phyloP scores from a whole-genome alignment of 768 basidiomycete species.

The Paxillus ammoniavirescens region DNA sequence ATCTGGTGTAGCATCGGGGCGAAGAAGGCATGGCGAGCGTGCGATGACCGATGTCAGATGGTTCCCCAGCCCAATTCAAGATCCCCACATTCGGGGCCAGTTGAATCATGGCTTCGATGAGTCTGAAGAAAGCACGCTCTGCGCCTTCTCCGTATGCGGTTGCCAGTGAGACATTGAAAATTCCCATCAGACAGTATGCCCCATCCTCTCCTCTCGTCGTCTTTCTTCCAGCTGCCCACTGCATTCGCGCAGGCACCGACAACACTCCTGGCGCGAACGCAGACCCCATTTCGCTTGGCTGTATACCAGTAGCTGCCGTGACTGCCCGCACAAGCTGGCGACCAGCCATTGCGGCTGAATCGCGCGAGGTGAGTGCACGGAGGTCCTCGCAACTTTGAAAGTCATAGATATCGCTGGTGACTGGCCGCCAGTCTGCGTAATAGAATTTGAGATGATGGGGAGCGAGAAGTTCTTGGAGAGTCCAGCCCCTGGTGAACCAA shows the following conservation, averaged over 20 bases:
- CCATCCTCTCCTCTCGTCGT: conserved; percentile 16
- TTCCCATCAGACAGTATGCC: conserved; percentile 13
- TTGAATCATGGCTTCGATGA: conserved; percentile 5
- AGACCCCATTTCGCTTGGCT: not conserved
- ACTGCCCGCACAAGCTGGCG: not conserved
- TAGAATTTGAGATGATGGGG: too few relatives aligned
- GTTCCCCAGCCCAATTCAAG: conserved; percentile 3
- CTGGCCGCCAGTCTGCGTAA: too few relatives aligned
- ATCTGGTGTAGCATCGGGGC: conserved; percentile 2
- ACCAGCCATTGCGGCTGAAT: too few relatives aligned
- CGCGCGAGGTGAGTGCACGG: too few relatives aligned
- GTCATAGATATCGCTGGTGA: too few relatives aligned
- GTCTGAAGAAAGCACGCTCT: conserved; percentile 2
- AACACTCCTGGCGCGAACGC: not conserved
- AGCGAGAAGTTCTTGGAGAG: too few relatives aligned
- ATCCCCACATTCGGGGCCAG: not conserved
- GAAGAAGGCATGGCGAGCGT: conserved; percentile 1
- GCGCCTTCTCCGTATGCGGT: conserved; percentile 15
- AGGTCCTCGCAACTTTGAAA: too few relatives aligned
- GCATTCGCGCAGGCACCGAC: not conserved
- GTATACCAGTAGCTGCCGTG: not conserved
- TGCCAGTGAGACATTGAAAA: conserved; percentile 4
- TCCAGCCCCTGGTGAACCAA: too few relatives aligned
- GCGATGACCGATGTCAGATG: not conserved
- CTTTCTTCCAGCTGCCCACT: conserved; percentile 9